Conservation (phyloP, 2,329 filamentous ascomycete genomes). For the Lomentospora prolificans region DNA sequence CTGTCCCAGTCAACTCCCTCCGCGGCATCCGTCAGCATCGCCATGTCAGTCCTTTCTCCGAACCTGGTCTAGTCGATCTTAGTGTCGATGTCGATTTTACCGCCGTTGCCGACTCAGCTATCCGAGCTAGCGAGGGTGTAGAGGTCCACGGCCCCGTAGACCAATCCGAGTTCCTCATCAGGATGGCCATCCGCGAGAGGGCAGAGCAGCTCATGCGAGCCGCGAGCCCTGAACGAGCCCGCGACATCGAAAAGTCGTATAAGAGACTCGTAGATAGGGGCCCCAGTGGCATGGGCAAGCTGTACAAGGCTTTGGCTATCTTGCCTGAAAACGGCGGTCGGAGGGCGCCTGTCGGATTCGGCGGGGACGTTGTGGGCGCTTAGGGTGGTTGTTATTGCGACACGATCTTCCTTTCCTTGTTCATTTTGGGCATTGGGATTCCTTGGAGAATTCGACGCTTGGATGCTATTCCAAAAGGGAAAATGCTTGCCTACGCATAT, state of each 20-base stretch:
- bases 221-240: slow-evolving; percentile 36
- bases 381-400: too few species aligned
- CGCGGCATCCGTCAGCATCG: slow-evolving; percentile 76
- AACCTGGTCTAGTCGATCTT: slow-evolving; percentile 76
- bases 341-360: slow-evolving; percentile 82
- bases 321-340: slow-evolving; percentile 67
- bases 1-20: slow-evolving; percentile 77
- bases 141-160: slow-evolving; percentile 90
- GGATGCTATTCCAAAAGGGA: too few species aligned
- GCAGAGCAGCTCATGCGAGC: slow-evolving; percentile 55
- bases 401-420: too few species aligned
- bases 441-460: background rate
- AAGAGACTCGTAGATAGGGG: slow-evolving; percentile 75
- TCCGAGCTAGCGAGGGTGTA: slow-evolving; percentile 64
- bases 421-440: background rate
- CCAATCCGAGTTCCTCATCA: slow-evolving; percentile 68
- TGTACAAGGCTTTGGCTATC: slow-evolving; percentile 90
- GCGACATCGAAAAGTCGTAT: slow-evolving; percentile 64
- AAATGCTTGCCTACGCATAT: too few species aligned
- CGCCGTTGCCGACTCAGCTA: slow-evolving; percentile 72
- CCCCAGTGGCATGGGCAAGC: slow-evolving; percentile 79
- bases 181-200: slow-evolving; percentile 75
- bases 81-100: slow-evolving; percentile 91
- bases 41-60: slow-evolving; percentile 66
- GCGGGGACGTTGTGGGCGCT: slow-evolving; percentile 47